Evolutionary conservation across 2,329 filamentous ascomycete genomes (phyloP), one percentile per base, ranked within the genome.

Genomic region (Xylariales sp.): DNA sequence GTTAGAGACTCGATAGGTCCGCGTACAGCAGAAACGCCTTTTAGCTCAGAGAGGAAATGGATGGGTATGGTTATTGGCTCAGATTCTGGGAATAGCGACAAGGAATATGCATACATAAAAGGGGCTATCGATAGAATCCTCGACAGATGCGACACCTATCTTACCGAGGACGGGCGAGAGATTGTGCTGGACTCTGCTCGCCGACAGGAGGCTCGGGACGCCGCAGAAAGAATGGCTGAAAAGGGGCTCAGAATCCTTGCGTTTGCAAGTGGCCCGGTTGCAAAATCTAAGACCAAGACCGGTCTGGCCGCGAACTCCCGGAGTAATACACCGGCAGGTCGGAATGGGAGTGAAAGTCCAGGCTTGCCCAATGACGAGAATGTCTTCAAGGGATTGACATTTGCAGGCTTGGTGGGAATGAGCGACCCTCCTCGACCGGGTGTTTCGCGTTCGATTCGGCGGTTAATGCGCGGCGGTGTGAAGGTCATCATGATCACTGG

Each of bases 401-500:
- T 98, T 69, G 86, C 90, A 24, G 93, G 93, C 4, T 66, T 97
- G 20, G 88, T 97, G 20, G 93, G 93, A 35, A 98, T 98, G 91
- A 95, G 88, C 51, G 93, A 98, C 60, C 93, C 93, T 4, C 93
- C 93, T 3, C 77, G 93, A 37, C 88, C 89, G 50, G 89, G 89
- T 31, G 93, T 98, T 7, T 86, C 88, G 51, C 83, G 84, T 48
- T 89, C 91, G 5, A 96, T 98, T 51, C 78, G 88, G 51, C 84
- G 86, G 47, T 70, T 98, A 42, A 91, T 97, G 84, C 82, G 88
- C 36, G 93, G 93, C 40, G 91, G 91, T 28, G 93, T 98, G 48
- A 93, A 89, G 62, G 88, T 98, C 35, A 94, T 98, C 53, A 98
- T 98, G 93, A 97, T 98, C 51, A 98, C 93, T 8, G 93, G 93